phyloP scores from a whole-genome alignment of 2,329 filamentous ascomycete species.

The Fusarium burgessii region DNA sequence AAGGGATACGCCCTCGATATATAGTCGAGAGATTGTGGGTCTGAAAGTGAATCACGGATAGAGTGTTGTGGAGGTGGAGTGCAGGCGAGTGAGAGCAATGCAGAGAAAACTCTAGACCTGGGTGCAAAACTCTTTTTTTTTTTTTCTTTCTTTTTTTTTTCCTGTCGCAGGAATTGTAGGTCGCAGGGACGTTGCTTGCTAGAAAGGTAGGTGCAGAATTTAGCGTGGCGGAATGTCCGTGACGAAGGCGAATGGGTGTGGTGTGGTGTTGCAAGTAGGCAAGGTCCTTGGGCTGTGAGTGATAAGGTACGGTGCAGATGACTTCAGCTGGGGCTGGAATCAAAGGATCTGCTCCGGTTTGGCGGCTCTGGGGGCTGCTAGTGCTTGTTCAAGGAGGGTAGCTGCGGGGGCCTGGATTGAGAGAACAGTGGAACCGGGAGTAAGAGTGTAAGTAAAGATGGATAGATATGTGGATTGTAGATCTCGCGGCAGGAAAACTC shows the following conservation, averaged over 20 bases:
- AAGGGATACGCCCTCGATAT: conserved; percentile 41
- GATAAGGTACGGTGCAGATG: conserved; percentile 26
- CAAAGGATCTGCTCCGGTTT: conserved; percentile 31
- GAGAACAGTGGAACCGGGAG: conserved; percentile 37
- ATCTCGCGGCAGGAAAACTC: conserved; percentile 36
- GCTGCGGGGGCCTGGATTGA: conserved; percentile 27
- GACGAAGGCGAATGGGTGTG: conserved; percentile 39
- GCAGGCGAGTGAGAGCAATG: conserved; percentile 17
- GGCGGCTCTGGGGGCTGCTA: conserved; percentile 28
- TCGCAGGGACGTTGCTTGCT: conserved; percentile 30
- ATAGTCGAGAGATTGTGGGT: conserved; percentile 38
- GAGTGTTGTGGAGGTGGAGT: conserved; percentile 26
- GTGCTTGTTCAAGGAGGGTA: conserved; percentile 36
- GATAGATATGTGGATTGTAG: conserved; percentile 22
- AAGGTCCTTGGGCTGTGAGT: conserved; percentile 2
- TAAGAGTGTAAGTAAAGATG: conserved; percentile 11
- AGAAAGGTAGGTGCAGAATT: conserved; percentile 41
- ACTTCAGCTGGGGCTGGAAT: conserved; percentile 41
- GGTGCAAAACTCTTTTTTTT: conserved; percentile 24
- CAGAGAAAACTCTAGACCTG: conserved; percentile 32
- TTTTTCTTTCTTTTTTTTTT: no score
- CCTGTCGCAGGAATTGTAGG: conserved; percentile 22
- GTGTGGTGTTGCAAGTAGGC: conserved; percentile 4
- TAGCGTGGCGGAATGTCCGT: conserved; percentile 50
- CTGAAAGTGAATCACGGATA: conserved; percentile 33